A percentile compares a stretch with the other conserved stretches of the same genome.
Evolutionary conservation across 1,284 basidiomycete genomes (phyloP).

Genomic region (Leccinum holopus): DNA sequence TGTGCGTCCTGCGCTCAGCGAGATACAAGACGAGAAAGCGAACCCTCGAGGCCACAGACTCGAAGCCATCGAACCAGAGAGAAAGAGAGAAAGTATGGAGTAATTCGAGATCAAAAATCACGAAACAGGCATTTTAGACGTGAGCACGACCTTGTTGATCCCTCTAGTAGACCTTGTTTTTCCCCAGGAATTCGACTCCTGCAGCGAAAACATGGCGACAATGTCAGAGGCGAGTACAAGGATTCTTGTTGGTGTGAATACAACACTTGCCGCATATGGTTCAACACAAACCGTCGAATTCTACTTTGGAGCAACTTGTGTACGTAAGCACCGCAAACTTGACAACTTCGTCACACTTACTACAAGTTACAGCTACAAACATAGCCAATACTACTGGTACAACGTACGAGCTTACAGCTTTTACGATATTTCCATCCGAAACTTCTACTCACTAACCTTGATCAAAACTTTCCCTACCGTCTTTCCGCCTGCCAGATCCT

Average conservation of each 20-base stretch:
- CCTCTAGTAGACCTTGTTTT: slow-evolving; percentile 22
- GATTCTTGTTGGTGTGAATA: slow-evolving; percentile 24
- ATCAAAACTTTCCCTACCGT: slow-evolving; percentile 84
- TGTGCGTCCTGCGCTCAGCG: slow-evolving; percentile 11
- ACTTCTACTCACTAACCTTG: slow-evolving; percentile 44
- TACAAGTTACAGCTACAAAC: too few relatives aligned
- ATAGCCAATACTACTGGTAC: background rate
- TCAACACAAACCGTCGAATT: background rate
- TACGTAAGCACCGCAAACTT: background rate
- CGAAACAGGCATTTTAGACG: slow-evolving; percentile 23
- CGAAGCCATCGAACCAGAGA: slow-evolving; percentile 25
- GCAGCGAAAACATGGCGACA: slow-evolving; percentile 26
- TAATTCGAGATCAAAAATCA: background rate
- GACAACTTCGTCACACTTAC: background rate
- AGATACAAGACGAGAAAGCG: slow-evolving; percentile 17
- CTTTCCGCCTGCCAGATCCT: slow-evolving; percentile 74
- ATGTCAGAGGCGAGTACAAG: slow-evolving; percentile 24
- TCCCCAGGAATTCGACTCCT: slow-evolving; percentile 7
- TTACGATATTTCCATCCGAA: background rate
- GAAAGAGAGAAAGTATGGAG: slow-evolving; percentile 5
- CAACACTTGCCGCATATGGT: slow-evolving; percentile 25
- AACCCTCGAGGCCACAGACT: slow-evolving; percentile 26
- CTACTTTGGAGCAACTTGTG: background rate
- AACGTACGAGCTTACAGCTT: background rate
- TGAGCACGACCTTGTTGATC: slow-evolving; percentile 17